Percentiles rank a stretch among this genome's conserved stretches.
Evolutionary conservation across 257 asterid genomes (phyloP).

Genomic region (Petrea volubilis): DNA sequence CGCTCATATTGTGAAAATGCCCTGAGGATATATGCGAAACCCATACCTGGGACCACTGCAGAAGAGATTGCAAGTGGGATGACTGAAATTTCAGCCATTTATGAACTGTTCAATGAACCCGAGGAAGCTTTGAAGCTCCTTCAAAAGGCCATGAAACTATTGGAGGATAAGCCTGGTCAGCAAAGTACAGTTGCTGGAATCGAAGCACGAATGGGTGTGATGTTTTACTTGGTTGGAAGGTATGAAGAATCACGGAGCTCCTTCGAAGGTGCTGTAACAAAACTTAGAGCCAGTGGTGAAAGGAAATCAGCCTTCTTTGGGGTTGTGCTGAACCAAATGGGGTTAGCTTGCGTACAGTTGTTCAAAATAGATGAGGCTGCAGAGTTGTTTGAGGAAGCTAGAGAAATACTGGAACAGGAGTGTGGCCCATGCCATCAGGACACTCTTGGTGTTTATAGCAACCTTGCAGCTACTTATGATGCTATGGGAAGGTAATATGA

Average conservation of each 20-base stretch:
- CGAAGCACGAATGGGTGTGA: constrained; percentile 94
- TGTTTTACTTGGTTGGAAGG: constrained; percentile 85
- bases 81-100: constrained; percentile 90
- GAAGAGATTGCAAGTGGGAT: constrained; percentile 95
- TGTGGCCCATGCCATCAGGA: constrained; percentile 96
- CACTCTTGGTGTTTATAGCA: constrained; percentile 95
- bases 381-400: constrained; percentile 96
- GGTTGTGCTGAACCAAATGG: constrained; percentile 97
- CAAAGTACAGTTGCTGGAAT: constrained; percentile 95
- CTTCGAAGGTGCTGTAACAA: constrained; percentile 76
- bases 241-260: constrained; percentile 84
- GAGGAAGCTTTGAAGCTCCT: constrained; percentile 91
- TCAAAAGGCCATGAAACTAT: constrained; percentile 79
- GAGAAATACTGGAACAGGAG: constrained; percentile 86
- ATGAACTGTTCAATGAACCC: constrained; percentile 89
- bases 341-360: constrained; percentile 89
- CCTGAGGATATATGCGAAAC: constrained; percentile 77
- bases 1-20: constrained; percentile 95
- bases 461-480: constrained; percentile 98
- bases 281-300: constrained; percentile 88
- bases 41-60: constrained; percentile 82
- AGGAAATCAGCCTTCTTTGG: constrained; percentile 97
- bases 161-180: constrained; percentile 98
- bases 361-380: constrained; percentile 98
- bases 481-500: constrained; percentile 93